Conservation (phyloP, 257 asterid genomes). For the Haberlea rhodopensis region DNA sequence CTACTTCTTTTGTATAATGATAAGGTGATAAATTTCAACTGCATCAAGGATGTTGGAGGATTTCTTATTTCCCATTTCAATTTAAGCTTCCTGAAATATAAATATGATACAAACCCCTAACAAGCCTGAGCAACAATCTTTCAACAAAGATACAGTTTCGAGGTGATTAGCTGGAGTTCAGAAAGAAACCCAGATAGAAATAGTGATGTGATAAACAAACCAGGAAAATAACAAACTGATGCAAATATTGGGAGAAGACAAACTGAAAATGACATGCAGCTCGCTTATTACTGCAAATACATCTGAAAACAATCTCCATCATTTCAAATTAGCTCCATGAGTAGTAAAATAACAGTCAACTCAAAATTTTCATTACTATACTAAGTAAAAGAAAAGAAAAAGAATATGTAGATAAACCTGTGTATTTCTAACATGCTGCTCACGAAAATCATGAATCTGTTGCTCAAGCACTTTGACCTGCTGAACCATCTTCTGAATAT, state of each 20-base stretch:
- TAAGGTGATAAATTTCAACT: too few relatives aligned
- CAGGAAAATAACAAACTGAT: neutral
- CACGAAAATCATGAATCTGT: slow-evolving; percentile 63
- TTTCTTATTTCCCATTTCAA: too few relatives aligned
- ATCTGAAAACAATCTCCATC: neutral
- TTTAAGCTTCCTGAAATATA: too few relatives aligned
- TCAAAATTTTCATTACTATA: slow-evolving; percentile 20
- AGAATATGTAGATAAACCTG: slow-evolving; percentile 51
- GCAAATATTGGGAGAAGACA: too few relatives aligned
- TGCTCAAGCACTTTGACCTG: slow-evolving; percentile 49
- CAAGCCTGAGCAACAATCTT: too few relatives aligned
- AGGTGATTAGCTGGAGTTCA: too few relatives aligned
- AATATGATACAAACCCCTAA: too few relatives aligned
- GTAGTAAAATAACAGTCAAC: neutral
- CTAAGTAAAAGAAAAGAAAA: slow-evolving; percentile 16
- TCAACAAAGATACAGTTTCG: too few relatives aligned
- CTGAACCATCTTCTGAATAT: slow-evolving; percentile 39
- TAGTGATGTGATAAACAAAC: neutral
- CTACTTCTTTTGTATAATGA: too few relatives aligned
- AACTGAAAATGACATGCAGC: slow-evolving; percentile 4
- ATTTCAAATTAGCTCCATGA: slow-evolving; percentile 7
- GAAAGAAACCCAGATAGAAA: too few relatives aligned
- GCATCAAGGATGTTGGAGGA: too few relatives aligned
- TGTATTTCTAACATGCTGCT: slow-evolving; percentile 60
- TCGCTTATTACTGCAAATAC: neutral